Evolutionary conservation across 306 rosid species (phyloP), one percentile per base, ranked within the genome.

Genomic region (Cicer bijugum): DNA sequence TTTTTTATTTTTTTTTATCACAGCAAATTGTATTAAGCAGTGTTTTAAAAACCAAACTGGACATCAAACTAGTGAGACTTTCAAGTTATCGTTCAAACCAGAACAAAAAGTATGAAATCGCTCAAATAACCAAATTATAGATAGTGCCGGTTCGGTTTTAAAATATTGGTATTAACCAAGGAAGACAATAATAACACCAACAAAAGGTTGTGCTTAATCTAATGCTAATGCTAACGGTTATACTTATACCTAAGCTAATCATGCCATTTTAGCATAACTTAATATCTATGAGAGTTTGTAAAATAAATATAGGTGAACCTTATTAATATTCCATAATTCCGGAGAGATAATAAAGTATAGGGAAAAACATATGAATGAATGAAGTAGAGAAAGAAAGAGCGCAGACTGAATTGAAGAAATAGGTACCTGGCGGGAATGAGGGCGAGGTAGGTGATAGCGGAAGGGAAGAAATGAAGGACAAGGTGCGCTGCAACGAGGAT

Each of bases 371-470:
- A 19, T 20, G 10, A 56, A 20, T 56, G 5, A 47, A 47, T 8
- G n/a, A 12, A 11, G 1, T 8, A 19, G 61, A 20, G 14, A 28
- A 28, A 57, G 7, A 20, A 20, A 9, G 3, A 12, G 40, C 35
- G 35, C 35, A 28, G 35, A 28, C 4, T 28, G 35, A 28, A 28
- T 28, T 28, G 35, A 28, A 28, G 5, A 4, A 28, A 28, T 2
- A 23, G 1, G 66, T 76, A 87, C 96, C 90, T 88, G 82, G 98
- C 91, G 72, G 98, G 98, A 83, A 92, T 90, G 78, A 92, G 98
- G 39, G 98, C 95, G 48, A 92, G 86, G 72, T 90, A 92, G 45
- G 74, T 7, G 71, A 89, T 48, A 40, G 86, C 85, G 7, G 71
- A 77, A 65, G 97, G 98, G 78, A 90, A 83, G 66, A 90, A 42